Evolutionary conservation across 441 rosid species (phyloP), one percentile per base, ranked within the genome.

Genomic region (Corymbia calophylla): DNA sequence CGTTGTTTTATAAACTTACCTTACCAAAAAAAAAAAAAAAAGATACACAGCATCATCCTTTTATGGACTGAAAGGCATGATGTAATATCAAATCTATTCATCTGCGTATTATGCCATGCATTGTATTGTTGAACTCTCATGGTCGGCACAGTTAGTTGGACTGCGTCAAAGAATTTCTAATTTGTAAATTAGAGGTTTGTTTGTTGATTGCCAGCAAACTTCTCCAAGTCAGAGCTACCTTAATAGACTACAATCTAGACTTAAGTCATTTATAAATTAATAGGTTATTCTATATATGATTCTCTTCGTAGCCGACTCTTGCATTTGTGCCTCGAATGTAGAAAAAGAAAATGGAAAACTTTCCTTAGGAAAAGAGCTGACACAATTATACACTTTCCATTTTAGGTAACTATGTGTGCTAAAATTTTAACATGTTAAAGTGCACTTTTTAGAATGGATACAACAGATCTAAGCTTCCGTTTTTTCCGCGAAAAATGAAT

Each of bases 1-100:
- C 39, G 39, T 35, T 35, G 4, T 35, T 35, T 2, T 35, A 35
- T 35, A 35, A 35, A 35, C 39, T 35, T 35, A 35, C 39, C 39
- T 35, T 35, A 35, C 39, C 39, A 2, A 35, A 35, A 35, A 35
- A 35, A 35, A 35, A 35, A 35, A 35, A 35, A 35, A n/a, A n/a
- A n/a, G n/a, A n/a, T n/a, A 58, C 62, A 0, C 6, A 0, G n/a
- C 62, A 4, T 25, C n/a, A 0, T 58, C 25, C 62, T 58, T 9
- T 58, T 23, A 58, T 9, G 62, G 62, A 58, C 62, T 58, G 8
- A 29, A 58, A 25, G n/a, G 1, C 0, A 23, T 58, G 29, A 27
- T 29, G 62, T 25, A 56, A 56, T 21, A 56, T 56, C 29, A 56
- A 56, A 9, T 27, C 62, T 23, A 23, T 56, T 9, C 29, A 56